Evolutionary conservation across 192 early-diverging fungal genomes (phyloP), one percentile per base, ranked within the genome.

Genomic region (Backusella westeae): DNA sequence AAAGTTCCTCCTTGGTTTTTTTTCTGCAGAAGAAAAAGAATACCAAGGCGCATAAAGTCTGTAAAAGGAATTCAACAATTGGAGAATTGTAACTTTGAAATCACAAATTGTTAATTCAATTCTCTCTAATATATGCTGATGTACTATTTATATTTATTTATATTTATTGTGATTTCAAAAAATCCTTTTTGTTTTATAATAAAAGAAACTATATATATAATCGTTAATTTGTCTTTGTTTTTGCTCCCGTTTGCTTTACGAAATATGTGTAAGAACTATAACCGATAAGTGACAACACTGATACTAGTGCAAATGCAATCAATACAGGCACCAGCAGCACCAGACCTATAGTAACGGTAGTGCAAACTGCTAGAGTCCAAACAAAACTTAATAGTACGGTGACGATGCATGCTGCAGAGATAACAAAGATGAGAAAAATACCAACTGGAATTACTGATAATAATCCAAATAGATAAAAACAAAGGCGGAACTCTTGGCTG

Each of bases 321-420:
- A 63, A 63, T 63, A 63, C 9, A 12, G 56, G 56, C 12, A 63
- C 56, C 26, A 63, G 56, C 12, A 63, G 23, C 4, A 63, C 56
- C 56, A 63, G 26, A 1, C 56, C 56, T 26, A 29, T 63, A 12
- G 56, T 63, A 10, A 63, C 26, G 21, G 56, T 63, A 63, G 56
- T 63, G 56, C 56, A 63, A 63, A 63, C 21, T 26, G 56, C 21
- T 26, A 63, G 9, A 63, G 56, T 63, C 56, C 56, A 63, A 63
- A 63, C 56, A 63, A 63, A 63, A 29, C 56, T 63, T 63, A 63
- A 63, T 29, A 63, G 26, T 63, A 63, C 56, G 56, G 56, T 63
- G 26, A 63, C 8, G 26, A 63, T 63, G 26, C 56, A 63, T 63
- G 56, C 10, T 63, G 26, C 23, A 4, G 56, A 63, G 21, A 63